phyloP scores from a whole-genome alignment of 1,139 yeast species.

The Nakaseomyces glabratus region DNA sequence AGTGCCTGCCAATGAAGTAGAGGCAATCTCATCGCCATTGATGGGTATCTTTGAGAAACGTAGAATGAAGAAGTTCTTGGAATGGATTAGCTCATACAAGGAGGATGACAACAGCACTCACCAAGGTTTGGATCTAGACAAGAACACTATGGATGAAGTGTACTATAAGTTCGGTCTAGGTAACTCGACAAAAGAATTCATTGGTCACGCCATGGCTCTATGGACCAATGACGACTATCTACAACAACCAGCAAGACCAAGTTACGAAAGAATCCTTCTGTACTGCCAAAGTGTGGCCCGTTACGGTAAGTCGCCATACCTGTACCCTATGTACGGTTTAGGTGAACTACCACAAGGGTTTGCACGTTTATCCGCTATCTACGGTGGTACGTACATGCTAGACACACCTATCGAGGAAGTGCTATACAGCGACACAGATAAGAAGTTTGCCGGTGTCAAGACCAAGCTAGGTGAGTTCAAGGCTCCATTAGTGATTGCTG shows the following conservation, averaged over 20 bases:
- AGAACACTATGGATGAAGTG: constrained; percentile 85
- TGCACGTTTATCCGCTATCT: constrained; percentile 92
- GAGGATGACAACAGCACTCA: constrained; percentile 77
- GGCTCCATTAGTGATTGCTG: constrained; percentile 93
- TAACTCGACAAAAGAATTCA: constrained; percentile 87
- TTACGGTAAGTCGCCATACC: constrained; percentile 93
- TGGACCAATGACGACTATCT: constrained; percentile 91
- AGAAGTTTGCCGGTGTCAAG: constrained; percentile 70
- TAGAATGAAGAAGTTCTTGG: constrained; percentile 85
- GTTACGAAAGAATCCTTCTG: constrained; percentile 75
- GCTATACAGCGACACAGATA: constrained; percentile 51
- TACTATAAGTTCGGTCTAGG: constrained; percentile 87
- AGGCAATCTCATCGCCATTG: constrained; percentile 82
- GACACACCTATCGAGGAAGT: constrained; percentile 93
- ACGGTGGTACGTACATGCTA: constrained; percentile 98
- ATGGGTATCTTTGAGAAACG: constrained; percentile 97
- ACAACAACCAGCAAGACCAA: constrained; percentile 83
- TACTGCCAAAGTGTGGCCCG: constrained; percentile 88
- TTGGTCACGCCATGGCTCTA: constrained; percentile 98
- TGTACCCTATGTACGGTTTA: constrained; percentile 91
- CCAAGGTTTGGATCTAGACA: constrained; percentile 77
- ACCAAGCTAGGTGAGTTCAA: constrained; percentile 87
- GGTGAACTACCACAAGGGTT: constrained; percentile 99
- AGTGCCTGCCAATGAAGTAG: constrained; percentile 87
- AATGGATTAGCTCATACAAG: constrained; percentile 73